A percentile compares a stretch with the other conserved stretches of the same genome.
Evolutionary conservation across 352 stramenopile genomes (phyloP).

Genomic region (Phytophthora lateralis): DNA sequence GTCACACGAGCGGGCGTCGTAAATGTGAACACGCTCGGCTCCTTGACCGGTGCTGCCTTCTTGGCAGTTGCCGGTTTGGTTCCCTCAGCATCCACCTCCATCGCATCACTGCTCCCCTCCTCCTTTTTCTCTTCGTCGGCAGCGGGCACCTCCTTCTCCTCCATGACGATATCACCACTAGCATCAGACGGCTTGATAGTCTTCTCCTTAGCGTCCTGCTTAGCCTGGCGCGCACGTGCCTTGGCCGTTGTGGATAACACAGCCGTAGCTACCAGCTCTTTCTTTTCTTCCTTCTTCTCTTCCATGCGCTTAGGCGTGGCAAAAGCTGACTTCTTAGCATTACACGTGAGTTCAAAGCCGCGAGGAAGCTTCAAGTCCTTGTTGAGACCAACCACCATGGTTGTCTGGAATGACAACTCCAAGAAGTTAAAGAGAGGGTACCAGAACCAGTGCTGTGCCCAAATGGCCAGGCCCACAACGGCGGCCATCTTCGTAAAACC

Average conservation of each 20-base stretch:
- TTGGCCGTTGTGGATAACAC: slow-evolving; percentile 98
- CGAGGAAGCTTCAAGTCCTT: slow-evolving; percentile 98
- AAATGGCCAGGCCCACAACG: slow-evolving; percentile 96
- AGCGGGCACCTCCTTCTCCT: slow-evolving; percentile 44
- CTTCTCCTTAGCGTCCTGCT: slow-evolving; percentile 91
- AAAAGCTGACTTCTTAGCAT: slow-evolving; percentile 96
- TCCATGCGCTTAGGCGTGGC: slow-evolving; percentile 97
- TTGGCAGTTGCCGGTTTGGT: slow-evolving; percentile 44
- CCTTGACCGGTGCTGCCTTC: slow-evolving; percentile 81
- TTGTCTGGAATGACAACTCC: slow-evolving; percentile 96
- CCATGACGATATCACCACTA: slow-evolving; percentile 56
- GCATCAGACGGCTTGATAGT: slow-evolving; percentile 51
- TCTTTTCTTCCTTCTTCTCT: slow-evolving; percentile 99
- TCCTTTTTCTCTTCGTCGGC: slow-evolving; percentile 60
- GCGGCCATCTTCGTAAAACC: slow-evolving; percentile 98
- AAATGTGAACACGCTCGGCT: slow-evolving; percentile 93
- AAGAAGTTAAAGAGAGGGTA: slow-evolving; percentile 99
- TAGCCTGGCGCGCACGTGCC: slow-evolving; percentile 93
- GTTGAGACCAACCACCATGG: slow-evolving; percentile 96
- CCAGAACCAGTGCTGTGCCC: slow-evolving; percentile 99
- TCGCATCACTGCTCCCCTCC: slow-evolving; percentile 46
- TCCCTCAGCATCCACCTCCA: slow-evolving; percentile 77
- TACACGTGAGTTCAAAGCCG: slow-evolving; percentile 93
- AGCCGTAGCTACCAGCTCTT: slow-evolving; percentile 97
- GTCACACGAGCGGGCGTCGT: slow-evolving; percentile 95